Percentiles rank a stretch among this genome's conserved stretches.
Conservation (phyloP, 2,329 filamentous ascomycete genomes). For the Mycosphaerelloides madeirae region DNA sequence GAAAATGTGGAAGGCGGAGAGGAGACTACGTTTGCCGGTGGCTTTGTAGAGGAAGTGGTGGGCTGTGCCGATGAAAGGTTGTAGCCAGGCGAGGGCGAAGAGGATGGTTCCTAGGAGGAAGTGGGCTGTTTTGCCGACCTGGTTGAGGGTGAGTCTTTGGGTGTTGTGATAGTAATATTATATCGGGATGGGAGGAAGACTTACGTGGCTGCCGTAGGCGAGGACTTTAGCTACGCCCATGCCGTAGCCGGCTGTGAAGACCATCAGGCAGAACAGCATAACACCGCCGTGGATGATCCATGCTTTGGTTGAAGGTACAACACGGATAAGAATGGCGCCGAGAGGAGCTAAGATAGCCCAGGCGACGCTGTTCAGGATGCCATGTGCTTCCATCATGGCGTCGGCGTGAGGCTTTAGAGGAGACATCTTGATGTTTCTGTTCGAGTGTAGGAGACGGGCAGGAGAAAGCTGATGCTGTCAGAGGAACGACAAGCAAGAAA, state of each 20-base stretch:
- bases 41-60: slow-evolving; percentile 4
- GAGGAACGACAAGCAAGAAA: too few relatives aligned
- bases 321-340: slow-evolving; percentile 2
- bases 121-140: slow-evolving; percentile 3
- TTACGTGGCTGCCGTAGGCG: neutral
- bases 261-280: neutral
- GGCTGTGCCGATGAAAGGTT: neutral
- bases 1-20: slow-evolving; percentile 1
- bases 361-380: neutral
- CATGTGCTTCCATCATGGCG: neutral
- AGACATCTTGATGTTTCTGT: too few relatives aligned
- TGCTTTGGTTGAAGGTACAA: neutral
- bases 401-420: too few relatives aligned
- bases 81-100: slow-evolving; percentile 1
- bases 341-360: slow-evolving; percentile 5
- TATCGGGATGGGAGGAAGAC: too few relatives aligned
- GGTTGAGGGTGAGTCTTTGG: neutral
- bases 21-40: neutral
- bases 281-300: slow-evolving; percentile 5
- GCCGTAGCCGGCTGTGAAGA: slow-evolving; percentile 1
- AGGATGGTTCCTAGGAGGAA: neutral
- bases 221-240: neutral
- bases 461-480: too few relatives aligned
- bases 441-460: too few relatives aligned
- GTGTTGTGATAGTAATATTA: too few relatives aligned